Evolutionary conservation across 306 rosid genomes (phyloP), one percentile per base, ranked within the genome.

Genomic region (Cucumis cinereus): DNA sequence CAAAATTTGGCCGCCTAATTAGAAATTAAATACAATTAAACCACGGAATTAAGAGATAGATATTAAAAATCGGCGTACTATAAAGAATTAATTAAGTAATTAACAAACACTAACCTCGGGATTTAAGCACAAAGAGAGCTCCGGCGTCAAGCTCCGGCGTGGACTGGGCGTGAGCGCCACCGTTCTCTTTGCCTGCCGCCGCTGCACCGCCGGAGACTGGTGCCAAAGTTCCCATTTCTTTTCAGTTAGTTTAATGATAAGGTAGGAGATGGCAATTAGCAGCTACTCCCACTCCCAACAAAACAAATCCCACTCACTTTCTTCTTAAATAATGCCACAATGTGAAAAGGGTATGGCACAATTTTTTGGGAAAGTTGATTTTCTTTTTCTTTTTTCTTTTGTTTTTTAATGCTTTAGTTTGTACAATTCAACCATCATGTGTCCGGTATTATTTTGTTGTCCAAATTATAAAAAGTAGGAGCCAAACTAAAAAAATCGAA

Each of bases 101-200:
- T n/a, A 6, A 14, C 26, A 15, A 55, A 68, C 5, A 33, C 70
- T 33, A 16, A 92, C 98, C 98, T 88, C 53, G 36, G 40, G 96
- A 88, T 78, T 88, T 89, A 59, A 93, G 92, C 72, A 93, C 98
- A 53, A 93, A 90, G 57, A 88, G 62, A 77, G 90, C 91, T 56
- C 96, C 96, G 8, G 98, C 98, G 78, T 90, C 98, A 11, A 87
- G 82, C 77, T 86, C 62, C 49, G 40, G 4, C 36, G 26, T 1
- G 1, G 45, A 59, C 16, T 74, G 71, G 49, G 22, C 56, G 16
- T 47, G 60, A 8, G 17, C 80, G 69, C 73, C 79, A 20, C 87
- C 84, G 53, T 78, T 83, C 81, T 83, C 87, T 77, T 85, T 86
- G 14, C 79, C 86, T 82, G 72, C 57, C 19, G 30, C 59, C 59